Conservation (phyloP, 768 basidiomycete genomes). For the Kwoniella botswanensis region DNA sequence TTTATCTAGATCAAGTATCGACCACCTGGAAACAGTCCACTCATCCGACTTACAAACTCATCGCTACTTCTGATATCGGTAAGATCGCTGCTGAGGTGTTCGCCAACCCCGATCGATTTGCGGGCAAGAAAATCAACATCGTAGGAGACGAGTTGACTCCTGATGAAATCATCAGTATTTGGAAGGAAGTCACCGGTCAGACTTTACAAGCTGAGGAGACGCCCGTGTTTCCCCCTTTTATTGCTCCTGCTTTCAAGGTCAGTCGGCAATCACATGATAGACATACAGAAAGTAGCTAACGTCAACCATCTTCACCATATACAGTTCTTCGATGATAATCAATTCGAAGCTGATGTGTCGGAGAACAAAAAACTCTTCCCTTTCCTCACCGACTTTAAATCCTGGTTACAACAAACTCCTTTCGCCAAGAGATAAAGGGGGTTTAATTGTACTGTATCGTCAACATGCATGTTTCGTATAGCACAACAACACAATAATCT, state of each 20-base stretch:
- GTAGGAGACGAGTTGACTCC: slow-evolving; percentile 21
- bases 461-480: neutral
- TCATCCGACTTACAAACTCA: slow-evolving; percentile 16
- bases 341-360: slow-evolving; percentile 14
- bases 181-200: slow-evolving; percentile 22
- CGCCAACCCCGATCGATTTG: slow-evolving; percentile 13
- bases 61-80: slow-evolving; percentile 25
- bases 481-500: neutral
- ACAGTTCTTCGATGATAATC: slow-evolving; percentile 19
- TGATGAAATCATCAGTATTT: slow-evolving; percentile 17
- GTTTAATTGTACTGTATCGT: neutral
- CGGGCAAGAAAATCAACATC: slow-evolving; percentile 19
- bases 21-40: slow-evolving; percentile 18
- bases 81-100: slow-evolving; percentile 20
- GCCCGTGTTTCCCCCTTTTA: slow-evolving; percentile 12
- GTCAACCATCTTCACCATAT: neutral
- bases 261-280: neutral
- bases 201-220: slow-evolving; percentile 8
- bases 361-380: slow-evolving; percentile 17
- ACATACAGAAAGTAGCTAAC: neutral
- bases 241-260: slow-evolving; percentile 15
- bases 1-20: slow-evolving; percentile 17
- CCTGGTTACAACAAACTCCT: slow-evolving; percentile 16
- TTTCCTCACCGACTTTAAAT: slow-evolving; percentile 7
- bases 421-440: slow-evolving; percentile 13